Base-by-base conservation (phyloP, 75 land plant species). In the Picea sitchensis region DNA sequence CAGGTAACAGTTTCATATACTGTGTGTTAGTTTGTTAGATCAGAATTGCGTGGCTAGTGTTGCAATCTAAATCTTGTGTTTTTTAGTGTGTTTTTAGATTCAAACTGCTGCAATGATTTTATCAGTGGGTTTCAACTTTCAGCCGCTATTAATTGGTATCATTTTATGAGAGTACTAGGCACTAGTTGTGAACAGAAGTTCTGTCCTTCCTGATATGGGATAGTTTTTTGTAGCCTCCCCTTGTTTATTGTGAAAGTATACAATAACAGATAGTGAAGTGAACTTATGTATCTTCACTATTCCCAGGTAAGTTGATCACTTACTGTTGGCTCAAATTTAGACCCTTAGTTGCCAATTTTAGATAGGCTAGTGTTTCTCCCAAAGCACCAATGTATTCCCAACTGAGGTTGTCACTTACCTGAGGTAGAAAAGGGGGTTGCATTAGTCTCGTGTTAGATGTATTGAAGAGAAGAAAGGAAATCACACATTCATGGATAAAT, bases 1-100 rank as follows among this genome's bases (percentile, higher is more conserved):
- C 98, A 97, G 98, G 99, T 97, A 82, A 44, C 26, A 14, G 18
- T 61, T 59, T 76, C 44, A 32, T 76, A 12, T 59, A 32, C 32
- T 58, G 63, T 30, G 61, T 58, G 62, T 30, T 3, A 15, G 59
- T 20, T 59, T 76, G 32, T 57, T 56, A 30, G 38, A 58, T 21
- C 30, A 26, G 30, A 44, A 56, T 5, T 44, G 18, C 44, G 21
- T 23, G 9, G 51, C 20, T 71, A 41, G 41, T 36, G 71, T 67
- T 34, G 44, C 34, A 18, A 34, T 32, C 71, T 34, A 67, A 17
- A 15, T 67, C 17, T 34, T 3, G 5, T 64, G 13, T 65, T 32
- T 18, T 36, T n/a, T n/a, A 9, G 61, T 3, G 18, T 15, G 11
- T 38, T 2, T 47, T 47, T 23, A 75, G 58, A 74, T 74, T 38